phyloP scores from a whole-genome alignment of 495 filamentous ascomycete genomes.

The Podospora pseudoanserina region DNA sequence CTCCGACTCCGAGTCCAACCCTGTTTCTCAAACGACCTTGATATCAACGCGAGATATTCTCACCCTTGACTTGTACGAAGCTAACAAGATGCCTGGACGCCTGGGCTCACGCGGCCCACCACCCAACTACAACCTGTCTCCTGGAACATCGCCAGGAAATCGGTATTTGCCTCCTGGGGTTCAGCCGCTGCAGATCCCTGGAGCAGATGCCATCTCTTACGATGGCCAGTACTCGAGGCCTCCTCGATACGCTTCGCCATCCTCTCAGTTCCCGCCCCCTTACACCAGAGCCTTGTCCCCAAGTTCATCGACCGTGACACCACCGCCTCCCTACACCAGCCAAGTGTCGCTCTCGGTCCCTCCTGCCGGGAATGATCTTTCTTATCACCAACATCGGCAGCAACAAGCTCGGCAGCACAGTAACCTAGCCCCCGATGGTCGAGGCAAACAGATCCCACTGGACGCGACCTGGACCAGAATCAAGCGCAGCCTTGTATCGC shows the following conservation, averaged over 20 bases:
- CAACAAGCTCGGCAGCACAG: conserved; percentile 19
- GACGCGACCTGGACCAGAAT: conserved; percentile 72
- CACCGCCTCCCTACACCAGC: conserved; percentile 30
- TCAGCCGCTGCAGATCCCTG: conserved; percentile 25
- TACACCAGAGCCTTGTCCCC: conserved; percentile 22
- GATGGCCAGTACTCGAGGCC: conserved; percentile 17
- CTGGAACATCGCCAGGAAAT: conserved; percentile 32
- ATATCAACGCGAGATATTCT: conserved; percentile 48
- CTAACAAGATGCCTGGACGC: conserved; percentile 29
- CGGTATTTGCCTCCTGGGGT: conserved; percentile 23
- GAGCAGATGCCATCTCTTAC: conserved; percentile 12
- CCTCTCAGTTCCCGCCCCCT: conserved; percentile 27
- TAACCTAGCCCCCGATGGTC: conserved; percentile 47
- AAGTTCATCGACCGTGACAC: conserved; percentile 14
- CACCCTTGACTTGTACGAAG: conserved; percentile 34
- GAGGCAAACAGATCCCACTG: conserved; percentile 58
- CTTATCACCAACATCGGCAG: conserved; percentile 5
- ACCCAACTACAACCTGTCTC: conserved; percentile 27
- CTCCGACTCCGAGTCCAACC: conserved; percentile 25
- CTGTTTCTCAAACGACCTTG: conserved; percentile 28
- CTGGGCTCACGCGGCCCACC: conserved; percentile 28
- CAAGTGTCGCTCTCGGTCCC: conserved; percentile 19
- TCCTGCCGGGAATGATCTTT: conserved; percentile 11
- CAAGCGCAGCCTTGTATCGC: conserved; percentile 59
- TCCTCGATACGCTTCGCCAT: conserved; percentile 33